These are phyloP conservation scores for Aspergillus ruber DNA, from an alignment of 2,329 filamentous ascomycete species.

Conservation along the genomic window DNA sequence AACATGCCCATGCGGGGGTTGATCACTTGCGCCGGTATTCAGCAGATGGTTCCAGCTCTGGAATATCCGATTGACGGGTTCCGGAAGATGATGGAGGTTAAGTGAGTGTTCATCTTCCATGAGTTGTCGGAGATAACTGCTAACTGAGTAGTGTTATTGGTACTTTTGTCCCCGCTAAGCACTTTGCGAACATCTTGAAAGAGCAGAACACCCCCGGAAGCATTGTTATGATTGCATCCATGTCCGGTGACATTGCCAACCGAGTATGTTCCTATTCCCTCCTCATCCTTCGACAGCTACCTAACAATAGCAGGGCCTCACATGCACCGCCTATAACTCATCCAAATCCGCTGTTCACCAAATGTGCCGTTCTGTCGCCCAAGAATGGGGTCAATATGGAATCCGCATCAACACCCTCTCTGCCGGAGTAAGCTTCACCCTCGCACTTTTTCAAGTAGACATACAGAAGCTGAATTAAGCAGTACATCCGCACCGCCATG, in stretches of 20 bases:
- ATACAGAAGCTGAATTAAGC: background rate
- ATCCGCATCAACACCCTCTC: slow-evolving; percentile 79
- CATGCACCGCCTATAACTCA: slow-evolving; percentile 55
- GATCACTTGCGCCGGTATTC: slow-evolving; percentile 46
- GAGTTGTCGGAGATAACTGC: background rate
- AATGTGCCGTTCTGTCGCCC: slow-evolving; percentile 42
- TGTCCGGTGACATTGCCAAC: slow-evolving; percentile 63
- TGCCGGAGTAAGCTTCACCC: slow-evolving; percentile 49
- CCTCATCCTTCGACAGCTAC: background rate
- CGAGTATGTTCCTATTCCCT: slow-evolving; percentile 26
- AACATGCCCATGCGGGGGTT: slow-evolving; percentile 19
- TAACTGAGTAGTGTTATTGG: slow-evolving; percentile 22
- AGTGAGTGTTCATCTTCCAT: slow-evolving; percentile 11
- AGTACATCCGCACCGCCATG: slow-evolving; percentile 47
- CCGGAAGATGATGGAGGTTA: slow-evolving; percentile 30
- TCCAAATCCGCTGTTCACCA: slow-evolving; percentile 47
- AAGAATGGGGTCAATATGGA: slow-evolving; percentile 50
- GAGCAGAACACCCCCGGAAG: slow-evolving; percentile 51
- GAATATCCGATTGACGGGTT: slow-evolving; percentile 39
- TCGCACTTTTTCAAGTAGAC: too few species aligned
- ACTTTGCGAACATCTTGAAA: slow-evolving; percentile 45
- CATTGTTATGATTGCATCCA: slow-evolving; percentile 63
- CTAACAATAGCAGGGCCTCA: slow-evolving; percentile 43
- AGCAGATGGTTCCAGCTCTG: slow-evolving; percentile 42
- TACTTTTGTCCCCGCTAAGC: slow-evolving; percentile 30